phyloP scores from a whole-genome alignment of 805 yeast species.

The Ogataea corticis region DNA sequence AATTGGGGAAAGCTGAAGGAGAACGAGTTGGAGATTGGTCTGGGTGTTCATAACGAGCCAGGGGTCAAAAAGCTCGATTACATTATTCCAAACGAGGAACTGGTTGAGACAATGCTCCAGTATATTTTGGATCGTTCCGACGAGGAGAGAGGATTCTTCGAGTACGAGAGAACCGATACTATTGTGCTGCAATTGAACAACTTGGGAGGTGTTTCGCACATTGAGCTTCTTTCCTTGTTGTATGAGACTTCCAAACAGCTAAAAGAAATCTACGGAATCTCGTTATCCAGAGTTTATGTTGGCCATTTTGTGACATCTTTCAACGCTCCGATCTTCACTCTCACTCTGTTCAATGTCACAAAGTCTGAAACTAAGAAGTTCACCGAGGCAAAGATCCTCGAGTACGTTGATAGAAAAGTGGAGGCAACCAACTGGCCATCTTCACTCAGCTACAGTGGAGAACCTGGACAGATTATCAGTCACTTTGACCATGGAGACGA shows the following conservation, averaged over 20 bases:
- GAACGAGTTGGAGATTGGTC: conserved; percentile 37
- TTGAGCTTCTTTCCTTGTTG: conserved; percentile 35
- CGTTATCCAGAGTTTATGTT: conserved; percentile 33
- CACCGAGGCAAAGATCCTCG: conserved; percentile 26
- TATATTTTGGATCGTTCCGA: conserved; percentile 30
- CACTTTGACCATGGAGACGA: conserved; percentile 32
- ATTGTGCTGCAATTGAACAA: conserved; percentile 37
- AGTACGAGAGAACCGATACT: conserved; percentile 31
- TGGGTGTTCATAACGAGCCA: conserved; percentile 43
- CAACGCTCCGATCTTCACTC: conserved; percentile 40
- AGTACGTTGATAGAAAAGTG: conserved; percentile 35
- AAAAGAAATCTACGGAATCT: conserved; percentile 28
- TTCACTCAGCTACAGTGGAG: conserved; percentile 21
- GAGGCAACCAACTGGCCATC: conserved; percentile 36
- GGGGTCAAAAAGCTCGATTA: conserved; percentile 34
- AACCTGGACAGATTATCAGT: conserved; percentile 26
- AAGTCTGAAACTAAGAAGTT: conserved; percentile 29
- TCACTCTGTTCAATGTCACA: conserved; percentile 37
- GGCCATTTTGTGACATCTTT: conserved; percentile 39
- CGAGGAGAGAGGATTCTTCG: conserved; percentile 34
- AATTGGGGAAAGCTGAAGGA: conserved; percentile 30
- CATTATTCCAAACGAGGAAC: conserved; percentile 36
- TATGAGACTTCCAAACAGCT: conserved; percentile 28
- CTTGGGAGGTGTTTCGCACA: conserved; percentile 39
- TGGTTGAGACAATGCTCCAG: conserved; percentile 30